A percentile compares a stretch with the other conserved stretches of the same genome.
Evolutionary conservation across 2,329 filamentous ascomycete genomes (phyloP).

Genomic region (Eutypa lata): DNA sequence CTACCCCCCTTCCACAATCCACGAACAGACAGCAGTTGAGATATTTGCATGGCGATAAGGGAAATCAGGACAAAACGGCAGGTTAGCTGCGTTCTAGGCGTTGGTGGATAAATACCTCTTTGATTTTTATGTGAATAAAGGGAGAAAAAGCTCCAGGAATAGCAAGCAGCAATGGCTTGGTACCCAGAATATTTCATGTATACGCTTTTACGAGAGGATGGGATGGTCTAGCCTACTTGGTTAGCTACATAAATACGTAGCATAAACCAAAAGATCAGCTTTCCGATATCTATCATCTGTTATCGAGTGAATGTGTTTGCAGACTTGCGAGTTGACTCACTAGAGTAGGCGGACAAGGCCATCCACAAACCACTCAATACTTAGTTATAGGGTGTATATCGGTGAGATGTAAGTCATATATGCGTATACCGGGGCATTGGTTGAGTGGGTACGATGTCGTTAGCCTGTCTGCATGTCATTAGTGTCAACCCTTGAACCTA

Average conservation of each 20-base stretch:
- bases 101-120: slow-evolving; percentile 6
- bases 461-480: too few species aligned
- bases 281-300: neutral
- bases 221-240: too few species aligned
- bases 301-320: too few species aligned
- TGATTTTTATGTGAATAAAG: neutral
- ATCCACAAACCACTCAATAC: too few species aligned
- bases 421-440: neutral
- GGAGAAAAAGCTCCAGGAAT: neutral
- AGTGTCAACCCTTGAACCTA: too few species aligned
- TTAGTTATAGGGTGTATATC: too few species aligned
- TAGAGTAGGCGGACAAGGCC: too few species aligned
- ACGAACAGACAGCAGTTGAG: neutral
- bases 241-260: too few species aligned
- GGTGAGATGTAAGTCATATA: too few species aligned
- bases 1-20: too few species aligned
- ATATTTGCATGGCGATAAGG: neutral
- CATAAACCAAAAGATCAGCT: neutral
- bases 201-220: too few species aligned
- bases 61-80: neutral
- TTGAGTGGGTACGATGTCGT: neutral
- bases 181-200: neutral
- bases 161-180: neutral
- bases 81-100: slow-evolving; percentile 5
- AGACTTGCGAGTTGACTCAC: too few species aligned